Evolutionary conservation across 2,329 filamentous ascomycete genomes (phyloP), one percentile per base, ranked within the genome.

Genomic region (Lithohypha guttulata): DNA sequence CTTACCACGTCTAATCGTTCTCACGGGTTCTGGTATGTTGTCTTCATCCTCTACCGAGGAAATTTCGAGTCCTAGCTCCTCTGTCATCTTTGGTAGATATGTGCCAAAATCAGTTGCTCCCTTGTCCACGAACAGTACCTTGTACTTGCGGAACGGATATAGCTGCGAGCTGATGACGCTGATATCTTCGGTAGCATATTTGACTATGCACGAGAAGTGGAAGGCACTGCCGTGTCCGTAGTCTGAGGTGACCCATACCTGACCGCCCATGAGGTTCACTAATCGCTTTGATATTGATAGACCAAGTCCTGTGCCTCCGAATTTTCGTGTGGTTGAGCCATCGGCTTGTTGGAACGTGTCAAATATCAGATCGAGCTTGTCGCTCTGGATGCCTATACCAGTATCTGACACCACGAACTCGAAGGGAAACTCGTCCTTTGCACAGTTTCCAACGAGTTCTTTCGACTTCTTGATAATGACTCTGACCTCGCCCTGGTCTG

Each of bases 291-390:
- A 96, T 55, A 96, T 96, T 11, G 89, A 95, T 18, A 96, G 65
- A 50, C 89, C 89, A 7, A 96, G 74, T 51, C 89, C 89, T 5
- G 91, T 96, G 52, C 89, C 89, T 53, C 89, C 89, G 59, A 96
- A 96, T 58, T 93, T 91, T 52, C 87, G 77, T 2, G 89, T 96
- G 60, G 93, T 96, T 22, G 87, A 95, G 25, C 89, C 89, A 58
- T 96, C 91, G 14, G 91, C 91, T 65, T 96, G 91, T 61, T 95
- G 89, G 77, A 96, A 96, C 1, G 89, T 96, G 63, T 96, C 91
- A 62, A 98, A 96, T 57, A 98, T 96, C 49, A 96, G 70, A 57
- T 94, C 86, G 38, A 96, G 74, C 66, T 96, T 96, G 63, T 96
- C 87, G 48, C 82, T 76, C 53, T 89, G 84, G 53, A 96, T 96